Conservation (phyloP, 495 filamentous ascomycete species). For the Aspergillus diversus region DNA sequence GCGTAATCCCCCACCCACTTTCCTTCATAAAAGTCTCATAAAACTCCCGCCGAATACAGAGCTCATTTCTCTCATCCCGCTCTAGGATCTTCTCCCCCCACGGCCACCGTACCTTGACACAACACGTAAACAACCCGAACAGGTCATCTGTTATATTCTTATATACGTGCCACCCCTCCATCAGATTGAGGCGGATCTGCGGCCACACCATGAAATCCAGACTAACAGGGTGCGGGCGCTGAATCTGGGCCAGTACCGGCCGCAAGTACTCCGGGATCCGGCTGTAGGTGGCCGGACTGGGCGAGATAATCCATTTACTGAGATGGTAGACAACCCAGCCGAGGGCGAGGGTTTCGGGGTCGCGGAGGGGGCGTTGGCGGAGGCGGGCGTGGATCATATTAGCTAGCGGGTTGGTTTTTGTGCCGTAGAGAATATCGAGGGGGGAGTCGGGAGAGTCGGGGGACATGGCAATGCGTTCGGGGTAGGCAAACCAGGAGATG, state of each 20-base stretch:
- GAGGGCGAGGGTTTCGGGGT: slow-evolving; percentile 31
- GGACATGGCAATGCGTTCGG: slow-evolving; percentile 23
- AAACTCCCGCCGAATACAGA: slow-evolving; percentile 28
- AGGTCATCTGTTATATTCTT: slow-evolving; percentile 23
- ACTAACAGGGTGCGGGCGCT: slow-evolving; percentile 25
- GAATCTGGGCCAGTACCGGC: slow-evolving; percentile 27
- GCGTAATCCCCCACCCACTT: slow-evolving; percentile 34
- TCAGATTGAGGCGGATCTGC: slow-evolving; percentile 30
- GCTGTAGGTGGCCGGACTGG: slow-evolving; percentile 27
- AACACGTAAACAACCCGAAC: slow-evolving; percentile 32
- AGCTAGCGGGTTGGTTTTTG: slow-evolving; percentile 31
- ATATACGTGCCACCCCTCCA: slow-evolving; percentile 29
- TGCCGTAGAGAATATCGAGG: slow-evolving; percentile 35
- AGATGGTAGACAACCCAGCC: slow-evolving; percentile 31
- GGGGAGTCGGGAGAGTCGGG: slow-evolving; percentile 31
- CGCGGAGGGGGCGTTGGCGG: slow-evolving; percentile 30
- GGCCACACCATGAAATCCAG: slow-evolving; percentile 31
- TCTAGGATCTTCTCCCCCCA: slow-evolving; percentile 34
- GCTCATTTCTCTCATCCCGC: slow-evolving; percentile 27
- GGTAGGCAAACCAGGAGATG: slow-evolving; percentile 25
- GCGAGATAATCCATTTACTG: slow-evolving; percentile 28
- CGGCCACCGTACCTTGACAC: slow-evolving; percentile 37
- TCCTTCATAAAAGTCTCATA: slow-evolving; percentile 30
- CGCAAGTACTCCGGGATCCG: slow-evolving; percentile 23
- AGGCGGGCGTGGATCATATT: slow-evolving; percentile 28